Base-by-base conservation (phyloP, 768 basidiomycete species). In the Astraeus odoratus region DNA sequence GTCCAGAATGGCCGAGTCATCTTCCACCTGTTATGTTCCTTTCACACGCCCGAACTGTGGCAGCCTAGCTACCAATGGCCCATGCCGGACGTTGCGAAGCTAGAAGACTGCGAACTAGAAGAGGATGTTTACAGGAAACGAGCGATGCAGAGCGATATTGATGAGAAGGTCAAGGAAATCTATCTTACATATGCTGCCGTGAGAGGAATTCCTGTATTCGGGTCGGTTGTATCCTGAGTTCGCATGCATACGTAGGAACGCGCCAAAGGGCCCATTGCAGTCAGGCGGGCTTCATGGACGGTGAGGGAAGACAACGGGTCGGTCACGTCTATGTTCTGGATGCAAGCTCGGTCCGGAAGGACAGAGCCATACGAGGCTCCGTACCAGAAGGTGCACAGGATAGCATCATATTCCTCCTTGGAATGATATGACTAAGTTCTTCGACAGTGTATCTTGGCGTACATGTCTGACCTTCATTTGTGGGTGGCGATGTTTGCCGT, bases 401-500 rank as follows among this genome's bases (percentile, higher is more conserved):
- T 39, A 22, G 5, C 19, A 38, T 43, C 29, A 25, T 1, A 33
- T 43, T 31, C 35, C 35, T 35, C 31, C 53, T 47, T 44, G n/a
- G n/a, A n/a, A n/a, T n/a, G n/a, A n/a, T n/a, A 34, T 18, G 16
- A 35, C 24, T 42, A 8, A 41, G n/a, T 22, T 18, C 38, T n/a
- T 33, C 12, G 39, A 3, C 44, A 87, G 86, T 87, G 84, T 57
- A 88, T 90, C 42, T 64, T 91, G 42, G 76, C 78, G 18, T 92
- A 89, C 53, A 69, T 88, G 36, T 89, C 87, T 4, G 88, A 92
- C 59, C 57, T 86, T 18, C 71, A 81, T 52, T 83, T 92, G 89
- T 89, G 59, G 34, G 83, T 23, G 18, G 19, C 30, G 39, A n/a
- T 20, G 9, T 25, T 39, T 8, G 18, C 33, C 37, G 8, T 19